Evolutionary conservation across 179 eudicot species (phyloP), one percentile per base, ranked within the genome.

Genomic region (Silene coronaria): DNA sequence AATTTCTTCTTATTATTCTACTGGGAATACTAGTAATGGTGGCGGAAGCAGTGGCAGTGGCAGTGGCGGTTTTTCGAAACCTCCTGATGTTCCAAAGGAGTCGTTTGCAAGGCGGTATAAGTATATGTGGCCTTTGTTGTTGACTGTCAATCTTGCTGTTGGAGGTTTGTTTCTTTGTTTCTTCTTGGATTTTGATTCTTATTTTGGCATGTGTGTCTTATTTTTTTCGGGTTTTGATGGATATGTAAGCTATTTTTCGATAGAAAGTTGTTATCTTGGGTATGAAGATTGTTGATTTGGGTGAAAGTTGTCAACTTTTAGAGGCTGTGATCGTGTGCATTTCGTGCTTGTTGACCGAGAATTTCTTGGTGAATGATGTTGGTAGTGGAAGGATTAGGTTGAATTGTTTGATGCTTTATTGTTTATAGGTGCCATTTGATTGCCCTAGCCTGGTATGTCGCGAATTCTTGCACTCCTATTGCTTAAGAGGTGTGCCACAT

Each of bases 71-170:
- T 75, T 75, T 30, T 55, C 81, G 9, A 79, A 82, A 79, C 91
- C 89, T 3, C 88, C 91, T 19, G 85, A 58, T 61, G 86, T 87
- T 0, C 91, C 89, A 0, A 88, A 75, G 78, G 89, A 89, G 75
- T 84, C 93, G 2, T 87, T 92, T 74, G 81, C 83, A 16, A 84
- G 90, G 70, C 91, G 95, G 23, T 87, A 87, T 67, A 89, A 84
- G 79, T 92, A 88, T 83, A 5, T 94, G 9, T 86, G 91, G 91
- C 99, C 99, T 71, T 75, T 92, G 67, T 72, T 95, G 21, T 77
- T 95, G 80, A 82, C 84, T 34, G 91, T 89, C 73, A 95, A 95
- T 80, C 67, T 95, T 77, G 82, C 87, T 62, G 65, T 92, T 75
- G 99, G 97, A 90, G 99, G 99, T 92, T 48, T 76, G 64, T 76